These are phyloP conservation scores for Cryphonectria parasitica DNA, from an alignment of 2,329 filamentous ascomycete species.

Conservation along the genomic window DNA sequence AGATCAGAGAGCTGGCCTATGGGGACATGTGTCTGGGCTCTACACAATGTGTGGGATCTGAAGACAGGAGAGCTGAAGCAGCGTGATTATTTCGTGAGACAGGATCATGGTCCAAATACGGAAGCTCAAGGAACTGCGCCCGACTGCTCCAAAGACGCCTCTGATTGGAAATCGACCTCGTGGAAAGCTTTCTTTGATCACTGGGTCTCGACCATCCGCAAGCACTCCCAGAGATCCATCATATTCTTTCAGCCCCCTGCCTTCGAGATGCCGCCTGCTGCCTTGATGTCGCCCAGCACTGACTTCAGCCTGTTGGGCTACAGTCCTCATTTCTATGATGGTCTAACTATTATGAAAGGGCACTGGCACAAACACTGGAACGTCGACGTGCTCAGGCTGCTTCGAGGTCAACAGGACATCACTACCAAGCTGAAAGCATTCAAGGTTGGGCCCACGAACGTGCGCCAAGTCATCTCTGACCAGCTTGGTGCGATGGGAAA, in stretches of 20 bases:
- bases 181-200: slow-evolving; percentile 32
- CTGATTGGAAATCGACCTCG: slow-evolving; percentile 32
- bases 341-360: slow-evolving; percentile 33
- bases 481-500: slow-evolving; percentile 31
- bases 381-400: slow-evolving; percentile 33
- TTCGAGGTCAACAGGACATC: slow-evolving; percentile 32
- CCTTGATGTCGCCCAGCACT: slow-evolving; percentile 20
- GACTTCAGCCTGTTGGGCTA: slow-evolving; percentile 27
- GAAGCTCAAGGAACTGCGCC: background rate
- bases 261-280: slow-evolving; percentile 31
- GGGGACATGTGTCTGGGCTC: slow-evolving; percentile 33
- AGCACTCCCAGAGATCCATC: slow-evolving; percentile 23
- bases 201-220: slow-evolving; percentile 30
- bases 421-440: slow-evolving; percentile 31
- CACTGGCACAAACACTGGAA: slow-evolving; percentile 36
- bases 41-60: slow-evolving; percentile 33
- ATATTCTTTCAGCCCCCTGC: slow-evolving; percentile 33
- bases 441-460: slow-evolving; percentile 30
- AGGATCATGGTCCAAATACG: slow-evolving; percentile 17
- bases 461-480: slow-evolving; percentile 30
- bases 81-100: slow-evolving; percentile 30
- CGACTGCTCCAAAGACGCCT: slow-evolving; percentile 22
- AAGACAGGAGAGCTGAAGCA: slow-evolving; percentile 30
- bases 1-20: slow-evolving; percentile 30
- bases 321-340: slow-evolving; percentile 36